Evolutionary conservation across 345 rosid species (phyloP).

Genomic region (Moringa oleifera): DNA sequence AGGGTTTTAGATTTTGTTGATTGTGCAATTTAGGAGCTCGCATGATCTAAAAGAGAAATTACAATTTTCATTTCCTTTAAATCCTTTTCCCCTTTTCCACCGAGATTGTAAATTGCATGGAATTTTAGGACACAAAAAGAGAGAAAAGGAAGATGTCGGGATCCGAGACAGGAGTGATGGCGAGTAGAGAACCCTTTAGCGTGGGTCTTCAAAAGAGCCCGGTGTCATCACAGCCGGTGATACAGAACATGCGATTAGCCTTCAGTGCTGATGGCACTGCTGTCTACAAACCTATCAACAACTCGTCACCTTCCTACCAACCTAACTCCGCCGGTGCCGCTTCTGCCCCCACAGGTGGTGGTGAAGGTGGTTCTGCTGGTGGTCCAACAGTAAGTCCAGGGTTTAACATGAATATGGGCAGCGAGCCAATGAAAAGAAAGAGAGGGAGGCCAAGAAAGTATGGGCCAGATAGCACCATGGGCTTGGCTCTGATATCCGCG

Average conservation of each 20-base stretch:
- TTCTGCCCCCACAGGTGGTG: slow-evolving; percentile 9
- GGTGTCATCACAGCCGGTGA: slow-evolving; percentile 25
- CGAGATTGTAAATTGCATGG: slow-evolving; percentile 11
- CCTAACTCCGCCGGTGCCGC: neutral
- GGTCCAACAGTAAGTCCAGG: slow-evolving; percentile 11
- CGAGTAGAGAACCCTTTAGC: slow-evolving; percentile 35
- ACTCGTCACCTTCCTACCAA: slow-evolving; percentile 32
- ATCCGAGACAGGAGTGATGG: slow-evolving; percentile 53
- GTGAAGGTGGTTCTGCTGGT: slow-evolving; percentile 14
- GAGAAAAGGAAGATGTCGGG: slow-evolving; percentile 32
- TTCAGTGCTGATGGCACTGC: slow-evolving; percentile 42
- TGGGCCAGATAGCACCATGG: slow-evolving; percentile 53
- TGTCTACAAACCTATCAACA: slow-evolving; percentile 36
- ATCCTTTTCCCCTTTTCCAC: neutral
- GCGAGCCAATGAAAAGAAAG: slow-evolving; percentile 44
- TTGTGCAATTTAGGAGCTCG: neutral
- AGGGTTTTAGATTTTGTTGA: neutral
- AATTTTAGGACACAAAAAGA: slow-evolving; percentile 14
- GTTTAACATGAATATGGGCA: slow-evolving; percentile 29
- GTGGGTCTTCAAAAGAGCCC: slow-evolving; percentile 22
- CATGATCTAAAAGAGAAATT: neutral
- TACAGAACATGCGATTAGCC: slow-evolving; percentile 51
- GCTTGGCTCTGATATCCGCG: slow-evolving; percentile 28
- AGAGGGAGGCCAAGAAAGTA: slow-evolving; percentile 76
- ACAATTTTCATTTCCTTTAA: slow-evolving; percentile 1